phyloP scores from a whole-genome alignment of 192 early-diverging fungal species.

The Geranomyces variabilis region DNA sequence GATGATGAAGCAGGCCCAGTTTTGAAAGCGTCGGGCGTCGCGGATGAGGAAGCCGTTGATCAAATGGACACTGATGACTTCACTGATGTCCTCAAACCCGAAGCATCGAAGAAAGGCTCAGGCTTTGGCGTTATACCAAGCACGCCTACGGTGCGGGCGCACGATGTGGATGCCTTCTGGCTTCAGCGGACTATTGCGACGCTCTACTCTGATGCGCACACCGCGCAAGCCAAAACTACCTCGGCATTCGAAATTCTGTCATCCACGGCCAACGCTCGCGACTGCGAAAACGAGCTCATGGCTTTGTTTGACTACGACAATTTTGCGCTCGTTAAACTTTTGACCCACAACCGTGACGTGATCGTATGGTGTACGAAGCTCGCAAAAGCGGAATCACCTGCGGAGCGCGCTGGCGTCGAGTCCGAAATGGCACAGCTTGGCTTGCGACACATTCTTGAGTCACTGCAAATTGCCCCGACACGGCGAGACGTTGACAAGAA shows the following conservation, averaged over 20 bases:
- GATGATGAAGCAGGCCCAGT: too few relatives aligned
- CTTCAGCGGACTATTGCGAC: constrained; percentile 83
- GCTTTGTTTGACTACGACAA: constrained; percentile 95
- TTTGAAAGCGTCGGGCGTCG: too few relatives aligned
- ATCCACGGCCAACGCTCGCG: constrained; percentile 67
- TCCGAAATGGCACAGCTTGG: constrained; percentile 77
- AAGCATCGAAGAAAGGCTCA: neutral
- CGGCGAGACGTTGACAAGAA: constrained; percentile 59
- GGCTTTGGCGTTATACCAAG: constrained; percentile 7
- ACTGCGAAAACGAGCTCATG: constrained; percentile 96
- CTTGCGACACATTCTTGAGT: constrained; percentile 71
- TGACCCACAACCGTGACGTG: constrained; percentile 85
- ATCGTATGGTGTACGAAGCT: constrained; percentile 92
- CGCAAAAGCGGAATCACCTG: constrained; percentile 69
- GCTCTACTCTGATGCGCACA: constrained; percentile 81
- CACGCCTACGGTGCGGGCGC: constrained; percentile 48
- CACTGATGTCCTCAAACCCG: constrained; percentile 40
- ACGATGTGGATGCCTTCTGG: constrained; percentile 98
- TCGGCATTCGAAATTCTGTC: constrained; percentile 76
- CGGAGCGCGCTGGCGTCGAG: constrained; percentile 45
- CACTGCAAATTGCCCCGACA: constrained; percentile 56
- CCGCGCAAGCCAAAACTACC: constrained; percentile 86
- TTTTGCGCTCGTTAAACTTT: constrained; percentile 89
- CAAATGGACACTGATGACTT: constrained; percentile 46
- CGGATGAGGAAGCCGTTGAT: too few relatives aligned